Evolutionary conservation across 257 asterid species (phyloP).

Genomic region (Salvia hispanica): DNA sequence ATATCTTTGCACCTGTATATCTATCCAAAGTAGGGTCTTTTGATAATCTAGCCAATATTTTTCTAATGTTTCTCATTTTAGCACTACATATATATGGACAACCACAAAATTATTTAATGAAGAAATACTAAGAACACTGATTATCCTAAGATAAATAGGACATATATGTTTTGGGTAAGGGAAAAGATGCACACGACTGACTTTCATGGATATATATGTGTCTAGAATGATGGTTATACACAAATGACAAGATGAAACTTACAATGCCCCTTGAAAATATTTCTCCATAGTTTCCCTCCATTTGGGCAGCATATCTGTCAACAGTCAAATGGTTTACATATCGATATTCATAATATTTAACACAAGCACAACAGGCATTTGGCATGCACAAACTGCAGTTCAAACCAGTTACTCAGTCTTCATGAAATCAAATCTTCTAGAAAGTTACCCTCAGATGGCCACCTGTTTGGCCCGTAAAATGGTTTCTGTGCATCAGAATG

Average conservation of each 20-base stretch:
- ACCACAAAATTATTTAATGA: no score
- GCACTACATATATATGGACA: no score
- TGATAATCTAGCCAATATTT: no score
- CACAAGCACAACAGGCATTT: no score
- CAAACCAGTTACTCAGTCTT: background rate
- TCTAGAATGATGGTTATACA: conserved; percentile 8
- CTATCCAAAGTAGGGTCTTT: no score
- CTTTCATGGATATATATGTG: background rate
- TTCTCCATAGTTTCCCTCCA: conserved; percentile 94
- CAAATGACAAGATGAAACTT: conserved; percentile 43
- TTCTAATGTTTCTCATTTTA: no score
- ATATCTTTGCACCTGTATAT: no score
- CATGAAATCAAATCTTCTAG: background rate
- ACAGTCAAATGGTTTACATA: background rate
- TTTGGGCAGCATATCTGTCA: conserved; percentile 65
- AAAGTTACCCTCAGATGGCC: conserved; percentile 73
- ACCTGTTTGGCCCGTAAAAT: conserved; percentile 70
- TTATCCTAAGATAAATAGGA: no score
- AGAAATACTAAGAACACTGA: background rate
- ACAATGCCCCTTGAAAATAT: conserved; percentile 76
- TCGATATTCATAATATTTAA: background rate
- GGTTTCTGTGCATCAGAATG: conserved; percentile 67
- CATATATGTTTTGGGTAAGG: no score
- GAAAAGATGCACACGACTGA: no score
- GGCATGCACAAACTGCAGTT: no score